These are phyloP conservation scores for Mycena sp. DNA, from an alignment of 1,284 basidiomycete genomes.

Conservation along the genomic window DNA sequence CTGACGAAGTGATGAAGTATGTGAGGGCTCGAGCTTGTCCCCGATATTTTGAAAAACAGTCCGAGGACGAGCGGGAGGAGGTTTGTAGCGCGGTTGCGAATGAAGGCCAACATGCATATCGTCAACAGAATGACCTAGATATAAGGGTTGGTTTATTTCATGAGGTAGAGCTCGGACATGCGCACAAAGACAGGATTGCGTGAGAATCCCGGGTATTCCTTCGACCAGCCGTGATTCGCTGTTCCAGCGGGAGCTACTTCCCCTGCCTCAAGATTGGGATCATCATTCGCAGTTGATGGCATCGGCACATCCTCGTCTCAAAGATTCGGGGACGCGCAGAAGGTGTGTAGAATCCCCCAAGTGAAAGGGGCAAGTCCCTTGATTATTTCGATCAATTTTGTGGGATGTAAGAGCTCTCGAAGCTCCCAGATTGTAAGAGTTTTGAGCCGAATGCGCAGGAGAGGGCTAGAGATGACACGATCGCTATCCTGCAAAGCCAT, in stretches of 20 bases:
- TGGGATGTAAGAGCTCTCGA: slow-evolving; percentile 1
- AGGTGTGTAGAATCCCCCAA: slow-evolving; percentile 8
- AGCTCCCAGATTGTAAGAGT: slow-evolving; percentile 7
- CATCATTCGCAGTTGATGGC: slow-evolving; percentile 7
- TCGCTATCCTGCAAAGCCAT: too few species aligned
- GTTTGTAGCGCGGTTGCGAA: slow-evolving; percentile 40
- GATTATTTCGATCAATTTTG: slow-evolving; percentile 6
- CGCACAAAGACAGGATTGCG: slow-evolving; percentile 26
- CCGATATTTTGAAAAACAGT: slow-evolving; percentile 39
- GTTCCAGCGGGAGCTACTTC: background rate
- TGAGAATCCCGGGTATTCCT: slow-evolving; percentile 21
- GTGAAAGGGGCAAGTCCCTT: slow-evolving; percentile 2
- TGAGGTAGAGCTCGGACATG: background rate
- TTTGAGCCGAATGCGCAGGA: background rate
- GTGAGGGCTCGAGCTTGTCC: too few species aligned
- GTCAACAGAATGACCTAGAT: slow-evolving; percentile 32
- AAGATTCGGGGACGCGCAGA: background rate
- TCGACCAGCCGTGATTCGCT: background rate
- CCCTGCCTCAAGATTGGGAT: slow-evolving; percentile 15
- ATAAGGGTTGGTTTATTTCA: background rate
- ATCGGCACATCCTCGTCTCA: background rate
- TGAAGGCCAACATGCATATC: slow-evolving; percentile 36
- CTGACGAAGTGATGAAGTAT: too few species aligned
- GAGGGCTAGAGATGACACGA: background rate
- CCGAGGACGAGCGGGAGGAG: slow-evolving; percentile 37